These are phyloP conservation scores for Adansonia madagascariensis DNA, from an alignment of 441 rosid species.

Conservation along the genomic window DNA sequence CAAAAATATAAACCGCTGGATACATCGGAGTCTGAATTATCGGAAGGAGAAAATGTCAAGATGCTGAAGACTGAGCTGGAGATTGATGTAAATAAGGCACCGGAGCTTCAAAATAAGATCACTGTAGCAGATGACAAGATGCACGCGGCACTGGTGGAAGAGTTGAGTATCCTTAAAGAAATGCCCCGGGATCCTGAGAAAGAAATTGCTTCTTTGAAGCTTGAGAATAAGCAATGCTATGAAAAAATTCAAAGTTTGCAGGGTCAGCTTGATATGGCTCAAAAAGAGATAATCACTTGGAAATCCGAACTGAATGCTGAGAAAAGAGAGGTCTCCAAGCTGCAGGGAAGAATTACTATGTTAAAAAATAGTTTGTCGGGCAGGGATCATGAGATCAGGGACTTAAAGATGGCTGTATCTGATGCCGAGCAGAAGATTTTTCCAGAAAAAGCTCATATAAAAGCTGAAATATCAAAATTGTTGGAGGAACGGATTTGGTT, in stretches of 20 bases:
- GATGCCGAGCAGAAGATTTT: constrained; percentile 89
- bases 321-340: constrained; percentile 68
- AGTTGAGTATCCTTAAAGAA: constrained; percentile 54
- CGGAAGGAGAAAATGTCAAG: constrained; percentile 17
- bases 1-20: constrained; percentile 38
- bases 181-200: constrained; percentile 54
- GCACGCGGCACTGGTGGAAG: constrained; percentile 47
- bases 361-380: constrained; percentile 72
- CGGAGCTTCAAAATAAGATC: constrained; percentile 11
- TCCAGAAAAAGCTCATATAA: constrained; percentile 56
- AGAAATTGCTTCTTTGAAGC: constrained; percentile 53
- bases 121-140: constrained; percentile 35
- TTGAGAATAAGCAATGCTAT: constrained; percentile 38
- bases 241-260: constrained; percentile 53
- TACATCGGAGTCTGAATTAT: constrained; percentile 38
- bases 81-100: constrained; percentile 3
- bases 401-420: constrained; percentile 67
- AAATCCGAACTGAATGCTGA: constrained; percentile 57
- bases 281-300: constrained; percentile 48
- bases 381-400: constrained; percentile 69
- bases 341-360: constrained; percentile 69
- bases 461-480: constrained; percentile 64
- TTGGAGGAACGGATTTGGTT: constrained; percentile 48
- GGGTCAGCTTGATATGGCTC: constrained; percentile 56
- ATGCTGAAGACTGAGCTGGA: constrained; percentile 2